Conservation (phyloP, 768 basidiomycete genomes). For the Russula foetens region DNA sequence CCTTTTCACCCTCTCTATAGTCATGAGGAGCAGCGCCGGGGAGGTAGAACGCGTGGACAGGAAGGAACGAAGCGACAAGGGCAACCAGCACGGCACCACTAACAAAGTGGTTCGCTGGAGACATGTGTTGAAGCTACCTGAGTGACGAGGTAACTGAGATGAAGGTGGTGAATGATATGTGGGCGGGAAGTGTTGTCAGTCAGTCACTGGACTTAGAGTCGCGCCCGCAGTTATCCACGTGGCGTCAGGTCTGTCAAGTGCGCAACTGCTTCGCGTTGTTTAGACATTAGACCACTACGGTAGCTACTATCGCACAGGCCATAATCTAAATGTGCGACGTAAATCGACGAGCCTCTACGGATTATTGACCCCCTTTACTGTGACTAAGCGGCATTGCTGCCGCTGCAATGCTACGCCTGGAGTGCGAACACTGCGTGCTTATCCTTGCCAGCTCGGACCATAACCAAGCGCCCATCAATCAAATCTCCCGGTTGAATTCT, state of each 20-base stretch:
- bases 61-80: slow-evolving; percentile 11
- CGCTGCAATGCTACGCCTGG: background rate
- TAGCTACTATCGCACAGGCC: no score
- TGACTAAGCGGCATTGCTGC: no score
- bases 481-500: slow-evolving; percentile 8
- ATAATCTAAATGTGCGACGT: no score
- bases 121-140: slow-evolving; percentile 4
- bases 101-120: slow-evolving; percentile 16
- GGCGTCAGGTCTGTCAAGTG: no score
- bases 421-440: slow-evolving; percentile 17
- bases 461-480: slow-evolving; percentile 15
- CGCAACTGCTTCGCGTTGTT: no score
- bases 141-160: background rate
- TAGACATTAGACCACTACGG: no score
- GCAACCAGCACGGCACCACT: slow-evolving; percentile 20
- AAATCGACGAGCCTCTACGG: no score
- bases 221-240: no score
- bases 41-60: slow-evolving; percentile 70
- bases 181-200: no score
- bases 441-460: slow-evolving; percentile 19
- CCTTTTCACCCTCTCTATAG: slow-evolving; percentile 63
- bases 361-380: no score
- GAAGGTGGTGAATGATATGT: no score
- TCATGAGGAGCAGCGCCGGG: slow-evolving; percentile 86
- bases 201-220: no score